phyloP scores from a whole-genome alignment of 306 rosid species.

The Corylus americana region DNA sequence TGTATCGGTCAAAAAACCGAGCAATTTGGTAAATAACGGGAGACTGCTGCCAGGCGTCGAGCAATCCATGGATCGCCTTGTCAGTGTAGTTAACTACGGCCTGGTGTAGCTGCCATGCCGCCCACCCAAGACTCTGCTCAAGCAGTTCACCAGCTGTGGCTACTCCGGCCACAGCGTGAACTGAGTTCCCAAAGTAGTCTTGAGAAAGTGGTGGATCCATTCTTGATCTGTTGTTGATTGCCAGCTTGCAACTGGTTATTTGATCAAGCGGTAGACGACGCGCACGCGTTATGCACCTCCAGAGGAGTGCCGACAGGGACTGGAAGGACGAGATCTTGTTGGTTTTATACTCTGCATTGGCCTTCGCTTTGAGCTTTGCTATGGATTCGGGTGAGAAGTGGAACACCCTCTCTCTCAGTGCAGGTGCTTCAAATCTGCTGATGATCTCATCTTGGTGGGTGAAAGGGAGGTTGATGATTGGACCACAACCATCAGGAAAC shows the following conservation, averaged over 20 bases:
- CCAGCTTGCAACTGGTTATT: conserved; percentile 39
- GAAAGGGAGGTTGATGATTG: conserved; percentile 50
- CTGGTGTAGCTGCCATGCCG: conserved; percentile 52
- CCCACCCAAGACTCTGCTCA: conserved; percentile 49
- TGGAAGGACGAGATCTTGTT: conserved; percentile 53
- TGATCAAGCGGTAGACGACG: conserved; percentile 6
- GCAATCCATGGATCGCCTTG: not conserved
- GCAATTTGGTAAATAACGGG: conserved; percentile 1
- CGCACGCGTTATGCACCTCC: conserved; percentile 55
- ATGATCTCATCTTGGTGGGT: conserved; percentile 43
- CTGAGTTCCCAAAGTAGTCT: conserved; percentile 53
- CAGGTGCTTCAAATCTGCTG: conserved; percentile 37
- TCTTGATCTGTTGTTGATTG: conserved; percentile 43
- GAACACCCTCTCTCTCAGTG: conserved; percentile 52
- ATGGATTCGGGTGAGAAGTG: conserved; percentile 53
- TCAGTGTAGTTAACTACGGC: conserved; percentile 35
- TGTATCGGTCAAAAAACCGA: conserved; percentile 7
- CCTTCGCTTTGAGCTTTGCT: conserved; percentile 57
- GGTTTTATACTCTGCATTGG: conserved; percentile 39
- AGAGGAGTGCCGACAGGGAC: conserved; percentile 54
- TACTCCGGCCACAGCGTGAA: not conserved
- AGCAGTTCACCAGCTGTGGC: conserved; percentile 42
- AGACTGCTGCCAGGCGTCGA: conserved; percentile 35
- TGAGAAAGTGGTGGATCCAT: conserved; percentile 42
- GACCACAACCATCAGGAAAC: conserved; percentile 52